A percentile compares a stretch with the other conserved stretches of the same genome.
These are phyloP conservation scores for Thielaviopsis ethacetica DNA, from an alignment of 2,329 filamentous ascomycete genomes.

Conservation along the genomic window DNA sequence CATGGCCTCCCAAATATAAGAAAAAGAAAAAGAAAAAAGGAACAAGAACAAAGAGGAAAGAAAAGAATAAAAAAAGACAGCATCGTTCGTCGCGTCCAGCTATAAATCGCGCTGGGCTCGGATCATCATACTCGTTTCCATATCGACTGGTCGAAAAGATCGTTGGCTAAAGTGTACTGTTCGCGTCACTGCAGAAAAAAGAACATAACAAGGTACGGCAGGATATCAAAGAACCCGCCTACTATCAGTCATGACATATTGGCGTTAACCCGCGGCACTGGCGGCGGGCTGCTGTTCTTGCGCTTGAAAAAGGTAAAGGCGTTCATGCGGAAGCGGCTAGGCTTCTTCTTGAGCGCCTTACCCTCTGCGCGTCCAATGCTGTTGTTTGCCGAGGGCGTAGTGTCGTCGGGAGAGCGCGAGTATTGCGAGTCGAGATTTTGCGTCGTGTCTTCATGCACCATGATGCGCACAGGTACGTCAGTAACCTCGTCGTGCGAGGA, in stretches of 20 bases:
- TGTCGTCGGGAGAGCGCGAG: constrained; percentile 9
- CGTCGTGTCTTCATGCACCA: constrained; percentile 8
- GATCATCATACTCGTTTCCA: no score
- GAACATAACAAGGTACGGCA: constrained; percentile 1
- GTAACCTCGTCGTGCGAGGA: constrained; percentile 34
- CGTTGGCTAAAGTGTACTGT: no score
- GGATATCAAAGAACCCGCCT: background rate
- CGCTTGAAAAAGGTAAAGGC: constrained; percentile 39
- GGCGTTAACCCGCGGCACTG: constrained; percentile 3
- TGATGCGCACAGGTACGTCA: constrained; percentile 7
- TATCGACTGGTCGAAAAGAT: no score
- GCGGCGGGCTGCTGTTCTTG: constrained; percentile 24
- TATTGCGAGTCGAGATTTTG: constrained; percentile 4
- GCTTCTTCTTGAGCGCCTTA: constrained; percentile 41
- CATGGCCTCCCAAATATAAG: no score
- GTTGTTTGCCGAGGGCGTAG: constrained; percentile 20
- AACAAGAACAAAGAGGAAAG: background rate
- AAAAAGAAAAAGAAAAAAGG: no score
- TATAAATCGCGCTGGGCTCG: no score
- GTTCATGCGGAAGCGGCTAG: constrained; percentile 48
- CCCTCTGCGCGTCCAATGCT: constrained; percentile 31
- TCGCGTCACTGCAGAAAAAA: background rate
- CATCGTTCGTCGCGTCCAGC: no score
- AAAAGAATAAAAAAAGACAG: background rate
- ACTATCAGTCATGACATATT: constrained; percentile 3